Evolutionary conservation across 208 protist genomes (phyloP).

Genomic region (Angomonas ambiguus): DNA sequence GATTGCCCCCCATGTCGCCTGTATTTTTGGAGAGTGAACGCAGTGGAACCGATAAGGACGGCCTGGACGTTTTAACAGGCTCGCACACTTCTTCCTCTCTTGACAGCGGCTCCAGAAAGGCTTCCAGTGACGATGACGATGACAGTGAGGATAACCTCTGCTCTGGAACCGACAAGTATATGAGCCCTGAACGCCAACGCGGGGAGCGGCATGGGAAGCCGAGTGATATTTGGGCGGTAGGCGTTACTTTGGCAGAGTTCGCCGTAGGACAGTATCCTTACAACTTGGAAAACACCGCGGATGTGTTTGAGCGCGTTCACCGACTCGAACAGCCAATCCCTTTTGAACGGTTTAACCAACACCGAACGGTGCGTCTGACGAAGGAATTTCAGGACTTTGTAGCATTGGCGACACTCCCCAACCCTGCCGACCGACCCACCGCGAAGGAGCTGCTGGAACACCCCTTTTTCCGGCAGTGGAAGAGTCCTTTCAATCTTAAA

Average conservation of each 20-base stretch:
- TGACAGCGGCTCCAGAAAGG: neutral
- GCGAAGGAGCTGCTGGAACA: slow-evolving; percentile 82
- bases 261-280: slow-evolving; percentile 81
- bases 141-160: slow-evolving; percentile 21
- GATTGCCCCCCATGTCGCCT: neutral
- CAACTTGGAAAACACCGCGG: slow-evolving; percentile 41
- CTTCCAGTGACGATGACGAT: neutral
- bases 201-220: slow-evolving; percentile 72
- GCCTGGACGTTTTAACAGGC: neutral
- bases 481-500: slow-evolving; percentile 62
- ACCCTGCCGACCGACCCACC: slow-evolving; percentile 55
- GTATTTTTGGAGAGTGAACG: neutral
- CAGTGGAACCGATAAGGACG: neutral
- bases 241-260: slow-evolving; percentile 86
- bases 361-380: slow-evolving; percentile 37
- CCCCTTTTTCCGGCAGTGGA: slow-evolving; percentile 86
- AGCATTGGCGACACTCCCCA: slow-evolving; percentile 50
- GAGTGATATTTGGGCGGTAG: slow-evolving; percentile 86
- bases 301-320: slow-evolving; percentile 62
- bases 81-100: neutral
- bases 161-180: slow-evolving; percentile 87
- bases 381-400: slow-evolving; percentile 70
- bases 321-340: slow-evolving; percentile 48
- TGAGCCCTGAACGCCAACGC: slow-evolving; percentile 84
- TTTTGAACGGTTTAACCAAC: slow-evolving; percentile 25